A percentile compares a stretch with the other conserved stretches of the same genome.
Conservation (phyloP, 306 rosid genomes). For the Prunus armeniaca region DNA sequence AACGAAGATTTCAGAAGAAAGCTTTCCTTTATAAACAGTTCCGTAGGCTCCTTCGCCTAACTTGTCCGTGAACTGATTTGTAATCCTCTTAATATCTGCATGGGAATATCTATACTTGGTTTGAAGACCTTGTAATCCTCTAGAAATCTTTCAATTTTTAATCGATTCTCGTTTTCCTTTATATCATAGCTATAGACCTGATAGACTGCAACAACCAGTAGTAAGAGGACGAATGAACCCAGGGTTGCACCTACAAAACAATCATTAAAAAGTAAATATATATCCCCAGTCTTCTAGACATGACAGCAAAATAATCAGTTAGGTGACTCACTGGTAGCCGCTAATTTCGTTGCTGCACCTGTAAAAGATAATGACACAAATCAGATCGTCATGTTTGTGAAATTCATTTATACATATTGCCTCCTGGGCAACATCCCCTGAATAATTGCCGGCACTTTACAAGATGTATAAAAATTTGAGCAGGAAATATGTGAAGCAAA, state of each 20-base stretch:
- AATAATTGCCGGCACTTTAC: too few species aligned
- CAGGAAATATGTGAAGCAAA: too few species aligned
- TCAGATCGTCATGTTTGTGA: neutral
- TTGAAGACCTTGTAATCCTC: constrained; percentile 38
- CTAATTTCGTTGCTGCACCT: constrained; percentile 11
- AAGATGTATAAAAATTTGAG: too few species aligned
- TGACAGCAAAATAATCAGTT: too few species aligned
- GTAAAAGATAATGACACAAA: neutral
- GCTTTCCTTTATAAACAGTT: constrained; percentile 31
- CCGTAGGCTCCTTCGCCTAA: constrained; percentile 47
- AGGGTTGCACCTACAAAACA: constrained; percentile 22
- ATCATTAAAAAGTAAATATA: neutral
- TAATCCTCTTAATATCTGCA: constrained; percentile 36
- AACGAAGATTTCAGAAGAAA: constrained; percentile 19
- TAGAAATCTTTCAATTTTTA: constrained; percentile 26
- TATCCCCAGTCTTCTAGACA: neutral
- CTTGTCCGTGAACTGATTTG: constrained; percentile 28
- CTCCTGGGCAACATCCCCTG: too few species aligned
- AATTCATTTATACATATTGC: too few species aligned
- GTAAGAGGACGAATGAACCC: constrained; percentile 9
- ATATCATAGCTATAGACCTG: neutral
- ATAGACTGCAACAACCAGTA: constrained; percentile 7
- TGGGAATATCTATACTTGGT: constrained; percentile 39
- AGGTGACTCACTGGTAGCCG: constrained; percentile 15
- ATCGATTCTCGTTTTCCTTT: constrained; percentile 13